These are phyloP conservation scores for Rusavskia elegans DNA, from an alignment of 495 filamentous ascomycete genomes.

Conservation along the genomic window DNA sequence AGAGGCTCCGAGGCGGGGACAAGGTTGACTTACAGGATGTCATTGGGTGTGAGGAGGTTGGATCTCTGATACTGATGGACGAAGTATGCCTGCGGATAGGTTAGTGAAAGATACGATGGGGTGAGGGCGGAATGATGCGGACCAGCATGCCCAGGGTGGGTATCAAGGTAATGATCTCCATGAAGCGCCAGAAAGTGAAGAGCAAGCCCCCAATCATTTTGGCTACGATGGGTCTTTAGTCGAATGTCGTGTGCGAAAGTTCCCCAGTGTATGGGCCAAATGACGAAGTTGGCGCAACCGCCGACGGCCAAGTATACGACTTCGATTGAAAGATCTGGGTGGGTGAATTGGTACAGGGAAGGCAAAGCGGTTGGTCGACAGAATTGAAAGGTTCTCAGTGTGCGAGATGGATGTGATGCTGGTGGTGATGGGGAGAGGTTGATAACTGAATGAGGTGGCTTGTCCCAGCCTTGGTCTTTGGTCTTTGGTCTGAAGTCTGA, in stretches of 20 bases:
- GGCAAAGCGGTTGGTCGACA: too few relatives aligned
- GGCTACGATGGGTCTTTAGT: slow-evolving; percentile 1
- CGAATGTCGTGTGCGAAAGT: too few relatives aligned
- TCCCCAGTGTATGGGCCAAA: background rate
- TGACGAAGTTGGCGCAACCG: background rate
- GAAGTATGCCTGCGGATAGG: slow-evolving; percentile 43
- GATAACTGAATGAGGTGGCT: too few relatives aligned
- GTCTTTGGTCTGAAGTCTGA: too few relatives aligned
- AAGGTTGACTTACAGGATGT: slow-evolving; percentile 37
- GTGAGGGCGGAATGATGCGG: slow-evolving; percentile 8
- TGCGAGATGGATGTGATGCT: too few relatives aligned
- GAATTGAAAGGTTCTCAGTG: too few relatives aligned
- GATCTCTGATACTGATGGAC: slow-evolving; percentile 53
- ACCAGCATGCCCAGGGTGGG: slow-evolving; percentile 78
- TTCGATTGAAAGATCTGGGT: too few relatives aligned
- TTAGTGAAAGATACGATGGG: slow-evolving; percentile 3
- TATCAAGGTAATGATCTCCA: slow-evolving; percentile 72
- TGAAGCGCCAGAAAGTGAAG: slow-evolving; percentile 71
- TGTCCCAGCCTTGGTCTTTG: too few relatives aligned
- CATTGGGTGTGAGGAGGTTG: slow-evolving; percentile 60
- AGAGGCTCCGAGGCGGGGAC: background rate
- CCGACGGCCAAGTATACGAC: too few relatives aligned
- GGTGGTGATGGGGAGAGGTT: too few relatives aligned
- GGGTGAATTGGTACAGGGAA: too few relatives aligned
- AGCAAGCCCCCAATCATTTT: slow-evolving; percentile 64